Conservation (phyloP, 2,329 filamentous ascomycete genomes). For the Cordyceps militaris region DNA sequence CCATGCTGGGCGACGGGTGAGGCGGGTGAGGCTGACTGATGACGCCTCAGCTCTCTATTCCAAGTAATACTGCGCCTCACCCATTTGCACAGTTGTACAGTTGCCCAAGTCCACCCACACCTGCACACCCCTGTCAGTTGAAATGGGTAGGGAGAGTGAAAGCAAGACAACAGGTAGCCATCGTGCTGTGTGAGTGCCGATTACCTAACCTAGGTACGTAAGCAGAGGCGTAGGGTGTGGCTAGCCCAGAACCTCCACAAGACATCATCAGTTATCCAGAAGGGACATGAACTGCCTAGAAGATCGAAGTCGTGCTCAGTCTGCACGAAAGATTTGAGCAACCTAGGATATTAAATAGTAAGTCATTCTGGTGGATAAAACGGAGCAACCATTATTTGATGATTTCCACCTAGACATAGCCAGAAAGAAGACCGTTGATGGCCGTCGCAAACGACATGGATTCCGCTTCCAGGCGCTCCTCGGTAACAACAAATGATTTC, state of each 20-base stretch:
- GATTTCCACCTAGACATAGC: neutral
- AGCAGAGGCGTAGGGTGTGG: too few relatives aligned
- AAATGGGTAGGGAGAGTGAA: too few relatives aligned
- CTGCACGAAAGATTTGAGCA: too few relatives aligned
- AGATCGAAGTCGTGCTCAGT: too few relatives aligned
- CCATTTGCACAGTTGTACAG: neutral
- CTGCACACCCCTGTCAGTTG: neutral
- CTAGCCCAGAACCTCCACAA: too few relatives aligned
- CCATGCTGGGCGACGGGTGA: neutral
- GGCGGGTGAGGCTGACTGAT: neutral
- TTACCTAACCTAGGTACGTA: too few relatives aligned
- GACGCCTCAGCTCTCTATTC: neutral
- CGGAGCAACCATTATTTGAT: neutral
- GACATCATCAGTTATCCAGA: too few relatives aligned
- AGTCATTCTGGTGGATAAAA: neutral
- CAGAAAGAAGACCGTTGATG: neutral
- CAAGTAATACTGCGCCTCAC: neutral
- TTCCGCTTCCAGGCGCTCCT: slow-evolving; percentile 12
- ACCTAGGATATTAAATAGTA: too few relatives aligned
- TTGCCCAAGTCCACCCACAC: neutral
- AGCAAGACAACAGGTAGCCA: too few relatives aligned
- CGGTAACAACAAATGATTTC: slow-evolving; percentile 15
- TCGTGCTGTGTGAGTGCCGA: too few relatives aligned
- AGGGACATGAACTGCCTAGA: too few relatives aligned
- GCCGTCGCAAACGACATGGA: neutral